These are phyloP conservation scores for Fraxinus excelsior DNA, from an alignment of 257 asterid species.

Conservation along the genomic window DNA sequence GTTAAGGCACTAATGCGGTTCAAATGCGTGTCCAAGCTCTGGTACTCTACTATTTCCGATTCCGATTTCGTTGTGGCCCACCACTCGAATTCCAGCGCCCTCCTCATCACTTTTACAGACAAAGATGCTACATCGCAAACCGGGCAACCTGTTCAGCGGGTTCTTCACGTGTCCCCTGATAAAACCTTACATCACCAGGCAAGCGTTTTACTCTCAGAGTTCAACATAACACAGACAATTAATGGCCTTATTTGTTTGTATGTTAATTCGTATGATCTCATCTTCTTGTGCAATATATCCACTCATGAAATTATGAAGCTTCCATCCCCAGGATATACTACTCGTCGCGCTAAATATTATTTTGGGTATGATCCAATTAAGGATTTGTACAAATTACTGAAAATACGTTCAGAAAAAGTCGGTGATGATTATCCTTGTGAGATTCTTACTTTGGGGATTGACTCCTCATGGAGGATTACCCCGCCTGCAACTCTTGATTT, in stretches of 20 bases:
- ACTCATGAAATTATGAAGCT: background rate
- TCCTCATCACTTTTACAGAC: background rate
- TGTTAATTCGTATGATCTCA: background rate
- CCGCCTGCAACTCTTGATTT: background rate
- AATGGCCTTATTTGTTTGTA: background rate
- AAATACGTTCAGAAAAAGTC: background rate
- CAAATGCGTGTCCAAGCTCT: slow-evolving; percentile 3
- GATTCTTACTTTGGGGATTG: background rate
- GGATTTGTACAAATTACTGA: background rate
- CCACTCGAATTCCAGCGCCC: background rate
- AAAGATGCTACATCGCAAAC: background rate
- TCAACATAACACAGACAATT: background rate
- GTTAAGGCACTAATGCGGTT: background rate
- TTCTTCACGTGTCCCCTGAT: background rate
- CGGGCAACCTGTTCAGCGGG: background rate
- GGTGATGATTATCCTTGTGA: background rate
- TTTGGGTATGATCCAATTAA: background rate
- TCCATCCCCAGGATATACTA: background rate
- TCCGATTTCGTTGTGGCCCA: background rate
- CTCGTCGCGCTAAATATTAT: background rate
- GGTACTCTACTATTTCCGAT: background rate
- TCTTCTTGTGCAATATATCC: background rate
- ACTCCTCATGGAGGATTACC: background rate
- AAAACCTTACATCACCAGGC: slow-evolving; percentile 11
- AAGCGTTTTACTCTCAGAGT: background rate